Evolutionary conservation across 805 yeast genomes (phyloP), one percentile per base, ranked within the genome.

Genomic region (Brettanomyces naardenensis): DNA sequence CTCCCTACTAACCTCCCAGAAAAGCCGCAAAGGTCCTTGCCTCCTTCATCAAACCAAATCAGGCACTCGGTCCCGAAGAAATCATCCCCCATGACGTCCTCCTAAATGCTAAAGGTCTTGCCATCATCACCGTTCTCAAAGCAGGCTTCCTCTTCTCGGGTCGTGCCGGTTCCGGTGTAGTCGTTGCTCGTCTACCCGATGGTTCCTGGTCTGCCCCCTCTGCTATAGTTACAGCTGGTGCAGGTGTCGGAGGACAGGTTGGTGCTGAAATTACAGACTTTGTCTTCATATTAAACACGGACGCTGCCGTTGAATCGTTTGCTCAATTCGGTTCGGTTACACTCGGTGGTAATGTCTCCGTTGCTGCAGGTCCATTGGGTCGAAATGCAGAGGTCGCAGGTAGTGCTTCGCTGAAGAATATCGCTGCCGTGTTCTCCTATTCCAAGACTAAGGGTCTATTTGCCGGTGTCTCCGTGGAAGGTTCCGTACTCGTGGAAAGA

Each of bases 191-290:
- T 42, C 69, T 92, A 35, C 94, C 94, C 2, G 97, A 92, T 61
- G 97, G 97, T 1, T 62, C 83, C 0, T 90, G 98, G 98, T 88
- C 97, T 11, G 95, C 97, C 3, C 98, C 98, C 1, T 80, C 95
- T 2, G 98, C 97, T 7, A 81, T 92, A 47, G 80, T 78, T 37
- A 85, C 97, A 18, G 97, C 95, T 3, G 98, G 97, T 51, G 97
- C 97, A 4, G 97, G 98, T 53, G 97, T 92, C 5, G 98, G 98
- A 42, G 98, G 98, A 31, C 94, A 88, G 65, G 75, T 92, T 46
- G 98, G 98, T 30, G 89, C 95, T 6, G 98, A 90, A 58, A 66
- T 90, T 52, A 90, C 98, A 2, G 97, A 90, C 65, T 90, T 90
- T 55, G 96, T 90, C 21, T 90, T 90, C 58, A 89, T 92, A 43